Conservation (phyloP, 257 asterid genomes). For the Voacanga thouarsii region DNA sequence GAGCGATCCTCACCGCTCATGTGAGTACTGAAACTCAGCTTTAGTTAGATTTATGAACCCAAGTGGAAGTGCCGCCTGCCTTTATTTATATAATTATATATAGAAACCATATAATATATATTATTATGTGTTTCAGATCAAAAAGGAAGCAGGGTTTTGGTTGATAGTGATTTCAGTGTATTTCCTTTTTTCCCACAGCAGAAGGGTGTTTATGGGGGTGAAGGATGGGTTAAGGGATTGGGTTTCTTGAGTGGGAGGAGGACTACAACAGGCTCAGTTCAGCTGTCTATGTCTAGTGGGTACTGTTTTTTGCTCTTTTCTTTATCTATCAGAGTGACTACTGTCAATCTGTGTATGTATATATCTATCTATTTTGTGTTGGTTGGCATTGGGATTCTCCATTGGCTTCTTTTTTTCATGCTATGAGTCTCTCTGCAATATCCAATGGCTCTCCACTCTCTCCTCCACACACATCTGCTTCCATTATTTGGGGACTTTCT, state of each 20-base stretch:
- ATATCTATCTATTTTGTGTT: not conserved
- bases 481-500: conserved; percentile 25
- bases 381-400: conserved; percentile 27
- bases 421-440: conserved; percentile 6
- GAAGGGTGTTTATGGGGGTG: not conserved
- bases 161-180: conserved; percentile 14
- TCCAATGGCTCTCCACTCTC: conserved; percentile 22
- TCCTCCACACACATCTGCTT: conserved; percentile 24
- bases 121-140: conserved; percentile 18
- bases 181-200: not conserved
- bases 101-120: not conserved
- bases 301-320: conserved; percentile 16
- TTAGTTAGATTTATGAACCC: conserved; percentile 26
- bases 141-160: not conserved
- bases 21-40: conserved; percentile 10
- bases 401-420: not conserved
- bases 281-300: conserved; percentile 29
- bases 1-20: conserved; percentile 41
- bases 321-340: conserved; percentile 4
- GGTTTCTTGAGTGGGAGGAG: conserved; percentile 1
- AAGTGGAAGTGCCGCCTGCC: not conserved
- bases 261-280: conserved; percentile 16
- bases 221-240: not conserved
- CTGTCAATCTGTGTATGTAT: not conserved
- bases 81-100: conserved; percentile 8